Evolutionary conservation across 352 stramenopile species (phyloP).

Genomic region (Globisporangium recalcitrans): DNA sequence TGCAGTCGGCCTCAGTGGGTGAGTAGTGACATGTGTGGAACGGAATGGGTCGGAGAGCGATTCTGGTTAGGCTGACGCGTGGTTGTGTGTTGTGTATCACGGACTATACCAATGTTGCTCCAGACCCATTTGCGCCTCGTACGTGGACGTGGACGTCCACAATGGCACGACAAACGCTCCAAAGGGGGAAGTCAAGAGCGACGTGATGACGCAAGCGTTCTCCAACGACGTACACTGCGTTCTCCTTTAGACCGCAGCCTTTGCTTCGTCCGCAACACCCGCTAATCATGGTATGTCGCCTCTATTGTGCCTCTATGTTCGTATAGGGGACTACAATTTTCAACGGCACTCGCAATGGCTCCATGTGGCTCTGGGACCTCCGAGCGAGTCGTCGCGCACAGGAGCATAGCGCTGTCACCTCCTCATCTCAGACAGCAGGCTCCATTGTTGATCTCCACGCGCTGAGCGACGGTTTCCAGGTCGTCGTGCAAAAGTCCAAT

Average conservation of each 20-base stretch:
- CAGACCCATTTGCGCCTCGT: slow-evolving; percentile 7
- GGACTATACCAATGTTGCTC: background rate
- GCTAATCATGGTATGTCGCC: background rate
- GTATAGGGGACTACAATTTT: slow-evolving; percentile 33
- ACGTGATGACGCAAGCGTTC: slow-evolving; percentile 44
- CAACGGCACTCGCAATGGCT: slow-evolving; percentile 44
- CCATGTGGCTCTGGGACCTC: slow-evolving; percentile 48
- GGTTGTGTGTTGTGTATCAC: background rate
- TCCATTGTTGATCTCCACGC: slow-evolving; percentile 36
- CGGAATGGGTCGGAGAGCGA: background rate
- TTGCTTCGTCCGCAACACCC: background rate
- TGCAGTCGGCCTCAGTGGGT: slow-evolving; percentile 16
- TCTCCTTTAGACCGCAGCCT: background rate
- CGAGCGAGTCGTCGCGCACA: slow-evolving; percentile 19
- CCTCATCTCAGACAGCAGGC: slow-evolving; percentile 11
- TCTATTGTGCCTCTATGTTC: background rate
- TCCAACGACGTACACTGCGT: slow-evolving; percentile 13
- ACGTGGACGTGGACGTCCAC: slow-evolving; percentile 7
- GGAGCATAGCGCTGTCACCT: slow-evolving; percentile 15
- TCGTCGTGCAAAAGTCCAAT: slow-evolving; percentile 42
- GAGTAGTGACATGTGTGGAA: background rate
- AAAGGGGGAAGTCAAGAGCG: slow-evolving; percentile 24
- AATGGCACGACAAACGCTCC: slow-evolving; percentile 18
- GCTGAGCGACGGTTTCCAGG: slow-evolving; percentile 31
- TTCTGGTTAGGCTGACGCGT: background rate